A percentile compares a stretch with the other conserved stretches of the same genome.
Conservation (phyloP, 257 asterid genomes). For the Plantago major region DNA sequence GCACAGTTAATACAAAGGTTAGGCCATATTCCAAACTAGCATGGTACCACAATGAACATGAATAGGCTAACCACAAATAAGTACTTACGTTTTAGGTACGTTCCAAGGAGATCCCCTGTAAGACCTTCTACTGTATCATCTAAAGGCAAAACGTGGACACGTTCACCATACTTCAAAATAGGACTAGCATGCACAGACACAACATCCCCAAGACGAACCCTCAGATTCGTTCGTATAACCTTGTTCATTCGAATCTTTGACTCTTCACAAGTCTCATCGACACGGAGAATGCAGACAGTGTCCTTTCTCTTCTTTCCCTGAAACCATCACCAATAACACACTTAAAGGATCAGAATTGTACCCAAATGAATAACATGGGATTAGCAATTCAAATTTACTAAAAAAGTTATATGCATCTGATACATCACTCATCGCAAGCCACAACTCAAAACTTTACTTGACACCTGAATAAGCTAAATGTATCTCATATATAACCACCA, state of each 20-base stretch:
- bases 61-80: neutral
- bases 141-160: constrained; percentile 75
- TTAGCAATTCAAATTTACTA: too few relatives aligned
- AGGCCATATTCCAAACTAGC: neutral
- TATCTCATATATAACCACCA: too few relatives aligned
- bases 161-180: constrained; percentile 80
- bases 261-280: constrained; percentile 74
- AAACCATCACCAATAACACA: constrained; percentile 20
- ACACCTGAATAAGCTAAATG: too few relatives aligned
- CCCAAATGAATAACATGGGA: too few relatives aligned
- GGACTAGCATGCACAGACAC: constrained; percentile 90
- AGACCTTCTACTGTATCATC: constrained; percentile 86
- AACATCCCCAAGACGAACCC: constrained; percentile 77
- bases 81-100: constrained; percentile 65
- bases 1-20: constrained; percentile 8
- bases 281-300: constrained; percentile 72
- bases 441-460: too few relatives aligned
- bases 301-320: constrained; percentile 90
- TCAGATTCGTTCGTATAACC: constrained; percentile 61
- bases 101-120: constrained; percentile 77
- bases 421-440: too few relatives aligned
- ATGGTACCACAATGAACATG: neutral
- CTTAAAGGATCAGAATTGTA: too few relatives aligned
- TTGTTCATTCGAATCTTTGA: constrained; percentile 81
- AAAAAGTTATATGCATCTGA: too few relatives aligned